phyloP scores from a whole-genome alignment of 2,329 filamentous ascomycete species.

The Huntiella decipiens region DNA sequence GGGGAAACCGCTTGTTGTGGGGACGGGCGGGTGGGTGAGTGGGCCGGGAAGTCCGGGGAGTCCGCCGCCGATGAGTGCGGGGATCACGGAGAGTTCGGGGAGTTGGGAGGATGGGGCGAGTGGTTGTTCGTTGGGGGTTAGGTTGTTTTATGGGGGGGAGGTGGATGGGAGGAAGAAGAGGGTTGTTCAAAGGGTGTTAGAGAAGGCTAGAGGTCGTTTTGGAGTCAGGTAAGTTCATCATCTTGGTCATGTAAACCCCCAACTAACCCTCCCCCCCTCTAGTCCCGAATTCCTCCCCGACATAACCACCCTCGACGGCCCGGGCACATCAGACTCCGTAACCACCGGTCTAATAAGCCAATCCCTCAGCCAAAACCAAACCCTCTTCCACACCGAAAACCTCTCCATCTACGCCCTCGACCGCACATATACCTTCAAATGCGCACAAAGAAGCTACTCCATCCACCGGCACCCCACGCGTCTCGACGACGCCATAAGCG shows the following conservation, averaged over 20 bases:
- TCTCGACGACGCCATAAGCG: constrained; percentile 43
- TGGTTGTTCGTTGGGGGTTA: constrained; percentile 27
- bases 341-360: constrained; percentile 33
- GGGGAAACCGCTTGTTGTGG: too few species aligned
- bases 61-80: constrained; percentile 28
- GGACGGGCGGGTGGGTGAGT: too few species aligned
- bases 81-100: constrained; percentile 19
- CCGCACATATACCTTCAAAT: constrained; percentile 45
- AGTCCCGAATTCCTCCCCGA: constrained; percentile 26
- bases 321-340: constrained; percentile 14
- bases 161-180: constrained; percentile 29
- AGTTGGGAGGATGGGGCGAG: constrained; percentile 5
- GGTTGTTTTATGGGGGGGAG: constrained; percentile 28
- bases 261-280: neutral
- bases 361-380: constrained; percentile 39
- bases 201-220: constrained; percentile 31
- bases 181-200: constrained; percentile 27
- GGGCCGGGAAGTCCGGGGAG: too few species aligned
- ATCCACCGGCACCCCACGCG: constrained; percentile 24
- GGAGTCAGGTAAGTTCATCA: constrained; percentile 14
- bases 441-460: constrained; percentile 37
- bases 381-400: constrained; percentile 40
- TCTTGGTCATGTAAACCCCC: neutral
- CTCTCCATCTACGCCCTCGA: constrained; percentile 42
- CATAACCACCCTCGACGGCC: constrained; percentile 22